Conservation (phyloP, 1,139 yeast genomes). For the Casaregolazyma suthepensis region DNA sequence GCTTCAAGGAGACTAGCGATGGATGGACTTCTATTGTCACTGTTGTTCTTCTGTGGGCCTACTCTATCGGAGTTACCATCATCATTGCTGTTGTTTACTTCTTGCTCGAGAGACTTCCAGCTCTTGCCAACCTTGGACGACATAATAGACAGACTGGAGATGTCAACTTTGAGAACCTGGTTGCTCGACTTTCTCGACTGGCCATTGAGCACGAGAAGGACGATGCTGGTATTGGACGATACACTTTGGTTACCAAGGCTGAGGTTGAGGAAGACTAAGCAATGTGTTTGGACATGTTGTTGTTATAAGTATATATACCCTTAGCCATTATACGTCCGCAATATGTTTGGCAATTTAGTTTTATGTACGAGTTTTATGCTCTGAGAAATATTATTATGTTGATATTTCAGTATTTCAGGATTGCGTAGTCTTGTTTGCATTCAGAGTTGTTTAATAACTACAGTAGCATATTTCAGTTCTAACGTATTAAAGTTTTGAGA, state of each 20-base stretch:
- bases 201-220: conserved; percentile 35
- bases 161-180: conserved; percentile 33
- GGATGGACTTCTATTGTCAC: conserved; percentile 96
- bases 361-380: not conserved
- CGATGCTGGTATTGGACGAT: conserved; percentile 29
- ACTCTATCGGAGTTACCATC: conserved; percentile 96
- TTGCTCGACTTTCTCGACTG: conserved; percentile 33
- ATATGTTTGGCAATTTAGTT: not conserved
- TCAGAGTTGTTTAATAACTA: no score
- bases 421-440: no score
- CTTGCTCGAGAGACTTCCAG: conserved; percentile 44
- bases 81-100: conserved; percentile 95
- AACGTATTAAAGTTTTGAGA: no score
- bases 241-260: conserved; percentile 30
- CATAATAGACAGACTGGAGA: conserved; percentile 28
- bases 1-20: conserved; percentile 41
- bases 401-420: no score
- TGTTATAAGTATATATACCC: conserved; percentile 6
- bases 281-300: not conserved
- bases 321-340: not conserved
- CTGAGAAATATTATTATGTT: not conserved
- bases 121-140: conserved; percentile 32
- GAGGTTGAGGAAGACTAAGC: conserved; percentile 29
- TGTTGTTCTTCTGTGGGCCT: conserved; percentile 87
- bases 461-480: no score